These are phyloP conservation scores for Xylariaceae sp. DNA, from an alignment of 2,329 filamentous ascomycete genomes.

Conservation along the genomic window DNA sequence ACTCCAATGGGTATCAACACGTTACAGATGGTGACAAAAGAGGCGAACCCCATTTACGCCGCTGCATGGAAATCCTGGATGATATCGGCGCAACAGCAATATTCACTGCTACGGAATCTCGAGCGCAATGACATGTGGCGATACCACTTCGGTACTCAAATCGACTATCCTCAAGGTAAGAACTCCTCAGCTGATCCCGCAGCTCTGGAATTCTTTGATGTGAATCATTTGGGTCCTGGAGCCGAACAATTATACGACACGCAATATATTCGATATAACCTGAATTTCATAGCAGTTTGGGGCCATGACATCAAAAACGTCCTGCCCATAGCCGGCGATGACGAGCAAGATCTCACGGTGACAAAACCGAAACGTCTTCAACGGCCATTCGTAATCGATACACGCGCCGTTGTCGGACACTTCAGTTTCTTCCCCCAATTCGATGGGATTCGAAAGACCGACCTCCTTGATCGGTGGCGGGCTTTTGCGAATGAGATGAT, in stretches of 20 bases:
- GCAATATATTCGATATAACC: constrained; percentile 44
- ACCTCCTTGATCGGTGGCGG: constrained; percentile 49
- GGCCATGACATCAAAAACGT: constrained; percentile 44
- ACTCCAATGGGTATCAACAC: constrained; percentile 43
- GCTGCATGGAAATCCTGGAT: constrained; percentile 45
- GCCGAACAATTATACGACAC: constrained; percentile 42
- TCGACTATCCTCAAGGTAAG: constrained; percentile 21
- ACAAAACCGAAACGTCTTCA: constrained; percentile 36
- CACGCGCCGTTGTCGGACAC: constrained; percentile 48
- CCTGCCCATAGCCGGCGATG: constrained; percentile 40
- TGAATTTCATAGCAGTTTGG: constrained; percentile 50
- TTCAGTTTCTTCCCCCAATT: constrained; percentile 43
- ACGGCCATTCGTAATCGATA: constrained; percentile 48
- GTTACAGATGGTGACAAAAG: constrained; percentile 21
- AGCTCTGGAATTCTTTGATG: constrained; percentile 14
- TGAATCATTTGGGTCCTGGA: constrained; percentile 19
- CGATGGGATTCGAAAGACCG: constrained; percentile 44
- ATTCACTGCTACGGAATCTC: constrained; percentile 46
- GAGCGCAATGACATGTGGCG: constrained; percentile 39
- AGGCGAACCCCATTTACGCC: constrained; percentile 30
- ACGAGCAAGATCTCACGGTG: constrained; percentile 43
- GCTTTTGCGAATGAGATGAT: constrained; percentile 48
- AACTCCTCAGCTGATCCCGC: constrained; percentile 17
- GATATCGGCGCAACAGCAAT: constrained; percentile 44
- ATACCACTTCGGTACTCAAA: constrained; percentile 43